Evolutionary conservation across 108 stramenopile genomes (phyloP), one percentile per base, ranked within the genome.

Genomic region (Mayamaea pseudoterrestris): DNA sequence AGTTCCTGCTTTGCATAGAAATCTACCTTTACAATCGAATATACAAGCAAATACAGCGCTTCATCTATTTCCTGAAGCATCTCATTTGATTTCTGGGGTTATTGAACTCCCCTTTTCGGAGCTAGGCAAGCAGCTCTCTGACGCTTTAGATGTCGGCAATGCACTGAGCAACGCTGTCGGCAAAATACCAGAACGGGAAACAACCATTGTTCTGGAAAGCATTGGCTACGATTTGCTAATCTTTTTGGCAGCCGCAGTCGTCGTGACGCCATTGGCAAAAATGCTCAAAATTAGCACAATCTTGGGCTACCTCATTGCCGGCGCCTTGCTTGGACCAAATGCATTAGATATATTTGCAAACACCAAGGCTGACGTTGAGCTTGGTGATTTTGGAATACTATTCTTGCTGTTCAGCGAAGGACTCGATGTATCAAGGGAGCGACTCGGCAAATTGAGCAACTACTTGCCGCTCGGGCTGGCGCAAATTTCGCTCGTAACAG

Each of bases 381-480:
- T 84, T 3, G 83, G 78, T 31, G 83, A 84, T 46, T 77, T 84
- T 53, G 83, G 83, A 1, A 80, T 84, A 58, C 50, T 84, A 30
- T 84, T 84, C 55, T 54, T 84, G 28, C 64, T 84, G 1, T 84
- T 84, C 43, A 63, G 60, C 16, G 78, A 84, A 57, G 83, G 83
- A 20, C 50, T 84, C 43, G 69, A 82, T 34, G 66, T 82, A 8
- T 68, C 75, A 22, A 51, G 56, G 8, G 34, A 41, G 9, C 44
- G 80, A 30, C 45, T 82, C 32, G 54, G 53, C 7, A 63, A 71
- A 42, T 35, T 84, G 13, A 60, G 61, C 1, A 53, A 59, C 26
- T 84, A 71, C 44, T 43, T 74, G 18, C 69, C 72, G 2, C 52
- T 82, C 25, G 80, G 70, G 11, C 47, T 64, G 31, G 80, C 75